Evolutionary conservation across 2,329 filamentous ascomycete genomes (phyloP).

Genomic region (Endoconidiophora laricicola): DNA sequence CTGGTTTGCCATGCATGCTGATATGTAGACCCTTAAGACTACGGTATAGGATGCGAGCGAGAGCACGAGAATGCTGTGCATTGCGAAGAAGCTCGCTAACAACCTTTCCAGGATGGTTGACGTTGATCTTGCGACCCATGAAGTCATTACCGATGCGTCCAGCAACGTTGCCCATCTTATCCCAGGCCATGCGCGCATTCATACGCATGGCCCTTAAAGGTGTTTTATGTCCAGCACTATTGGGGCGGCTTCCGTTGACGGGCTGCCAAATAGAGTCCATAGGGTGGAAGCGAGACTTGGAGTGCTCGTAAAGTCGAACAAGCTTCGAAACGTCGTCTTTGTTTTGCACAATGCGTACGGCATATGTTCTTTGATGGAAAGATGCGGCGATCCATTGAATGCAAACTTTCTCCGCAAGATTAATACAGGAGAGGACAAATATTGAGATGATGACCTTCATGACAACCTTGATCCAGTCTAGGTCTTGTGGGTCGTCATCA

Average conservation of each 20-base stretch:
- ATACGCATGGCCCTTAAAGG: constrained; percentile 58
- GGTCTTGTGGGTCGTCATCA: constrained; percentile 31
- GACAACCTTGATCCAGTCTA: constrained; percentile 56
- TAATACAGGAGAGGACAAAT: constrained; percentile 65
- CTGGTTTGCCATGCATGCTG: not conserved
- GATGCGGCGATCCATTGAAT: constrained; percentile 90
- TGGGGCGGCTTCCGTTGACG: constrained; percentile 20
- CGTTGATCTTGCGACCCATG: constrained; percentile 53
- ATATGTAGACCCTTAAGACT: constrained; percentile 37
- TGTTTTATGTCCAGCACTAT: constrained; percentile 47
- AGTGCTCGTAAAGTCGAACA: constrained; percentile 47
- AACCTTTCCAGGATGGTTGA: constrained; percentile 69
- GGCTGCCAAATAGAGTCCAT: constrained; percentile 34
- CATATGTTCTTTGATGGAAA: constrained; percentile 82
- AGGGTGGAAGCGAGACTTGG: constrained; percentile 52
- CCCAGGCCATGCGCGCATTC: constrained; percentile 58
- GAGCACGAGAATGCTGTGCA: constrained; percentile 58
- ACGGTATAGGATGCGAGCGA: constrained; percentile 76
- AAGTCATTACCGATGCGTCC: constrained; percentile 82
- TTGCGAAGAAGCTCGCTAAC: constrained; percentile 60
- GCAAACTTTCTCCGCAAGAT: constrained; percentile 80
- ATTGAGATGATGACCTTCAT: constrained; percentile 76
- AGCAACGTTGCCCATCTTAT: constrained; percentile 70
- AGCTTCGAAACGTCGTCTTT: constrained; percentile 64
- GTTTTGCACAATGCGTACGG: constrained; percentile 78